Percentiles rank a stretch among this genome's conserved stretches.
Conservation (phyloP, 805 yeast species). For the Lipomyces lipofer region DNA sequence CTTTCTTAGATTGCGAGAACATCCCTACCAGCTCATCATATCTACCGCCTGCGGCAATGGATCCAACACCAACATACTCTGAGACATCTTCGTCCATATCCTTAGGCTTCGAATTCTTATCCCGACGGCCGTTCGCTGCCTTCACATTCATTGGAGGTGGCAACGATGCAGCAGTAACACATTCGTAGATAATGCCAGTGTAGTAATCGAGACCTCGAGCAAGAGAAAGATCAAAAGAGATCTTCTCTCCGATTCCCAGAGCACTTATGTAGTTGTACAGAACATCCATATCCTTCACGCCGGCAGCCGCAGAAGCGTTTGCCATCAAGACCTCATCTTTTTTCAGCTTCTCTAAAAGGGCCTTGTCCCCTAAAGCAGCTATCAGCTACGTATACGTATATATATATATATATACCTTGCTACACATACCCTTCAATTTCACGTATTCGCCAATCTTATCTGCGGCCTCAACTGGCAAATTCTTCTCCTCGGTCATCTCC, state of each 20-base stretch:
- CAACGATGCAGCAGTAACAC: slow-evolving; percentile 93
- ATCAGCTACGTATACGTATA: too few species aligned
- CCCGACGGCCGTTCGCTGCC: slow-evolving; percentile 32
- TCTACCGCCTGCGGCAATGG: slow-evolving; percentile 98
- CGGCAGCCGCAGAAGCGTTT: slow-evolving; percentile 74
- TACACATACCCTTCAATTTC: slow-evolving; percentile 64
- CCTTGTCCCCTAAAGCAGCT: slow-evolving; percentile 36
- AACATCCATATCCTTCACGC: slow-evolving; percentile 75
- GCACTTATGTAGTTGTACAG: slow-evolving; percentile 80
- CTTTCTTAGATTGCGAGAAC: slow-evolving; percentile 82
- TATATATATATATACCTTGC: slow-evolving; percentile 33
- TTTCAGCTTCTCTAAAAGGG: slow-evolving; percentile 53
- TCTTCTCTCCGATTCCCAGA: slow-evolving; percentile 60
- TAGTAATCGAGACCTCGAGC: slow-evolving; percentile 98
- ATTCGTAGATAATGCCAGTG: slow-evolving; percentile 96
- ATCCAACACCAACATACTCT: slow-evolving; percentile 97
- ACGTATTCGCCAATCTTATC: slow-evolving; percentile 91
- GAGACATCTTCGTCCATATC: slow-evolving; percentile 67
- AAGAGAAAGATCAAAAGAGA: slow-evolving; percentile 87
- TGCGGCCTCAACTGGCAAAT: slow-evolving; percentile 87
- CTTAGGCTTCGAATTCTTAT: slow-evolving; percentile 43
- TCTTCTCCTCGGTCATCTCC: slow-evolving; percentile 90
- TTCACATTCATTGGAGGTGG: slow-evolving; percentile 47
- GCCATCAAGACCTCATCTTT: slow-evolving; percentile 57
- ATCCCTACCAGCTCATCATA: slow-evolving; percentile 95